These are phyloP conservation scores for Perkinsus marinus DNA, from an alignment of 169 alveolate species.

Conservation along the genomic window DNA sequence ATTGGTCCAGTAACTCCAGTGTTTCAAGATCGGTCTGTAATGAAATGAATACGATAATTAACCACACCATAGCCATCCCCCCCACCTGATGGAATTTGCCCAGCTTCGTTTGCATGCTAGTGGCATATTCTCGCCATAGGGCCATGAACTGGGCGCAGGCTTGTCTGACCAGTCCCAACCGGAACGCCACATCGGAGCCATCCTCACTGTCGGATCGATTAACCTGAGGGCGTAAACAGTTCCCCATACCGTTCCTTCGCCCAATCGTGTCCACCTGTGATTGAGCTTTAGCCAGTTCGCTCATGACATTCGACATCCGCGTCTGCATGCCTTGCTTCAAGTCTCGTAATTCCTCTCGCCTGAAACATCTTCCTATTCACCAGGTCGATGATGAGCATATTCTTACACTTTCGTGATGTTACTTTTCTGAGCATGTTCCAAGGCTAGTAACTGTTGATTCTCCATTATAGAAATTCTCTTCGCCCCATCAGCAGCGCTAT, in stretches of 20 bases:
- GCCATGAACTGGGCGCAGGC: neutral
- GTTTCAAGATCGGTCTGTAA: neutral
- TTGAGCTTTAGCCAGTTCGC: neutral
- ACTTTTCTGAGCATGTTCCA: neutral
- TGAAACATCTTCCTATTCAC: neutral
- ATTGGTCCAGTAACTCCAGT: neutral
- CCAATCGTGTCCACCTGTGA: neutral
- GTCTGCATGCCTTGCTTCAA: neutral
- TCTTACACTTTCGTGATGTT: neutral
- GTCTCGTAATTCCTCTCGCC: neutral
- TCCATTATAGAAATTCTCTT: neutral
- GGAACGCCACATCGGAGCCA: neutral
- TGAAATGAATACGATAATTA: neutral
- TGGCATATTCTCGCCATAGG: neutral
- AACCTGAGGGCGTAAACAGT: neutral
- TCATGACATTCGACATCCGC: neutral
- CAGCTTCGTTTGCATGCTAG: neutral
- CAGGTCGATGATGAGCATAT: neutral
- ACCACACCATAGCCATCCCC: neutral
- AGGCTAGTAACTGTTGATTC: neutral
- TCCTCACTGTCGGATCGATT: neutral
- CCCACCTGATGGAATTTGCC: neutral
- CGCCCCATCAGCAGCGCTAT: neutral
- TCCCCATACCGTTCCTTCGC: neutral
- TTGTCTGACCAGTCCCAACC: neutral